Conservation (phyloP, 1,284 basidiomycete genomes). For the Sanghuangporus weigelae region DNA sequence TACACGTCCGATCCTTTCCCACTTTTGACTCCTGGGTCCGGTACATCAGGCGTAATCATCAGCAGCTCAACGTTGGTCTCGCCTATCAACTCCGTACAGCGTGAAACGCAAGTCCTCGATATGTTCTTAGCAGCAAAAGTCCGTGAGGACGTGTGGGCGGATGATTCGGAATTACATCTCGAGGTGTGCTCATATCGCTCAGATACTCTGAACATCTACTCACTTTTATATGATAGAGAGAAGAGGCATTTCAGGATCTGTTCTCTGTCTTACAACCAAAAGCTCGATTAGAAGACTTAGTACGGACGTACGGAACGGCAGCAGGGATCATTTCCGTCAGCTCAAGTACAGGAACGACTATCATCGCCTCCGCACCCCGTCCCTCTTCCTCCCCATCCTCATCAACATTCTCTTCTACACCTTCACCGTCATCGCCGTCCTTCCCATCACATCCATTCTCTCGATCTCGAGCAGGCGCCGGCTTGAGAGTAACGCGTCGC, state of each 20-base stretch:
- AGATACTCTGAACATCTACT: neutral
- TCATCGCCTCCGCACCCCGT: conserved; percentile 3
- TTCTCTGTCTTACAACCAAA: conserved; percentile 72
- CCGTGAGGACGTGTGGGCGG: conserved; percentile 66
- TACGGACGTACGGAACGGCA: conserved; percentile 52
- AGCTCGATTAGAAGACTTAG: conserved; percentile 65
- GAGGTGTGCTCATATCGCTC: conserved; percentile 27
- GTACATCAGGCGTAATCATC: conserved; percentile 19
- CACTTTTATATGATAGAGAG: conserved; percentile 28
- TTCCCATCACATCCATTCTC: neutral
- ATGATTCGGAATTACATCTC: conserved; percentile 66
- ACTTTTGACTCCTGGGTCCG: conserved; percentile 26
- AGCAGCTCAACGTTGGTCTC: conserved; percentile 23
- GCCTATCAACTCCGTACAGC: conserved; percentile 37
- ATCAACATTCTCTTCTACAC: conserved; percentile 16
- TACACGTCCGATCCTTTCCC: conserved; percentile 78
- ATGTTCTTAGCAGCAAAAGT: conserved; percentile 73
- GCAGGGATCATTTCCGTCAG: conserved; percentile 45
- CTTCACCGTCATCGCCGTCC: neutral
- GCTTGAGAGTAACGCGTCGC: conserved; percentile 22
- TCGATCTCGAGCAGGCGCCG: neutral
- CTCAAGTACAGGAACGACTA: conserved; percentile 10
- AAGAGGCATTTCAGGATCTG: conserved; percentile 68
- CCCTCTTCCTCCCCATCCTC: conserved; percentile 11
- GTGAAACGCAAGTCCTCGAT: conserved; percentile 71